Evolutionary conservation across 768 basidiomycete species (phyloP), one percentile per base, ranked within the genome.

Genomic region (Suillus subluteus): DNA sequence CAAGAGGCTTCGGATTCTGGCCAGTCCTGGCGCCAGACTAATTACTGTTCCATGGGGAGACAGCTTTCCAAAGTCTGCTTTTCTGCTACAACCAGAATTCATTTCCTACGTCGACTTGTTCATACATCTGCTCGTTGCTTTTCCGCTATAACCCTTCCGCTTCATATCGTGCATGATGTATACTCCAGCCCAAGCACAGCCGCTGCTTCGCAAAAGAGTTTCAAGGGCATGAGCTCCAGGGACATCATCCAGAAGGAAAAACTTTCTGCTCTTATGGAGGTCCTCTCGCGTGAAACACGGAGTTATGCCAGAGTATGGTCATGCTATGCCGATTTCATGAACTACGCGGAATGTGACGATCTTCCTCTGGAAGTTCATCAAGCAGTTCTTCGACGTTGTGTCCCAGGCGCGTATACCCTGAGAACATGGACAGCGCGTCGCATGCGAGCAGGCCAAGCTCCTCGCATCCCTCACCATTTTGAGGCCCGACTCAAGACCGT

Each of bases 291-390:
- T 26, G 66, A 75, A 43, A 75, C 75, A 23, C 12, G 64, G 12
- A 81, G 81, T 69, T 83, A 86, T 4, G 80, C 84, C 16, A 79
- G 81, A n/a, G 82, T 91, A 26, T 94, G 91, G 92, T 75, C 80
- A 37, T 78, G 80, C 71, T 94, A 94, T 76, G 78, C 81, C 63
- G 87, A 86, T 66, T 79, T 90, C 61, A 76, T 90, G 62, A 80
- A 81, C 67, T 73, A 79, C 64, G 72, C 84, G 50, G 87, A 83
- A 41, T 77, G 80, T 68, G 78, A 84, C 38, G 74, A 74, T 16
- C 78, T 93, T 48, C 90, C 92, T 15, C 75, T 91, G 32, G 82
- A 89, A 68, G 68, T 90, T 23, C 92, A 94, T 78, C 90, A 88
- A 71, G 78, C 81, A 48, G 91, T 91, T 65, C 84, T 94, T 26